A percentile compares a stretch with the other conserved stretches of the same genome.
Conservation (phyloP, 352 stramenopile species). For the Pythium brachiatum region DNA sequence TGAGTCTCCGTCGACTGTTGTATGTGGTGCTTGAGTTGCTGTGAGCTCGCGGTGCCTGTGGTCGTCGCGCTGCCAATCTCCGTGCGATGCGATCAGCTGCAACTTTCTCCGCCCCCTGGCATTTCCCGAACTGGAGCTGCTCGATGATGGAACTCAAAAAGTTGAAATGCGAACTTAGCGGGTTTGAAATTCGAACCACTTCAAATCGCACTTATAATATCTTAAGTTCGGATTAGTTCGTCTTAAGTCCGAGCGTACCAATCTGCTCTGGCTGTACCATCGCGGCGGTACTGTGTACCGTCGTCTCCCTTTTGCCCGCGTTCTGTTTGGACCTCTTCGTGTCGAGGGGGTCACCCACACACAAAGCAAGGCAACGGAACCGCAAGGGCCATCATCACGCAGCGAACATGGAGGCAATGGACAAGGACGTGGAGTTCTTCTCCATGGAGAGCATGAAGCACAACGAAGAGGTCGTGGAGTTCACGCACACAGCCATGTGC, state of each 20-base stretch:
- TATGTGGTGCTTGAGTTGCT: background rate
- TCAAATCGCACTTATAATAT: constrained; percentile 14
- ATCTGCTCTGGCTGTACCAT: no score
- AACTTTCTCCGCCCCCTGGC: background rate
- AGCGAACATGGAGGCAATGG: constrained; percentile 55
- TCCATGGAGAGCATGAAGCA: constrained; percentile 86
- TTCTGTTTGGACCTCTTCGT: background rate
- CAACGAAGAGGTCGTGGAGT: constrained; percentile 79
- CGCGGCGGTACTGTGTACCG: no score
- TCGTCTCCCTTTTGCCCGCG: background rate
- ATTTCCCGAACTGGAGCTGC: constrained; percentile 7
- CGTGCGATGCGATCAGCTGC: background rate
- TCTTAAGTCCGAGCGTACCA: constrained; percentile 10
- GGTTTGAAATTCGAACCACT: constrained; percentile 29
- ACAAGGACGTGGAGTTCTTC: constrained; percentile 84
- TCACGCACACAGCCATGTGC: constrained; percentile 81
- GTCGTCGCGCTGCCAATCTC: background rate
- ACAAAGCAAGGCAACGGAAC: no score
- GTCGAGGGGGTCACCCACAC: background rate
- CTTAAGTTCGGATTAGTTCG: constrained; percentile 1
- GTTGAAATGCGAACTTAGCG: constrained; percentile 22
- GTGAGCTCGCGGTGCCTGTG: background rate
- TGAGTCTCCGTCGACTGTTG: background rate
- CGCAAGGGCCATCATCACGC: background rate
- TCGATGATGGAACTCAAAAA: constrained; percentile 9